Conservation (phyloP, 2,329 filamentous ascomycete genomes). For the Polychaeton citri region DNA sequence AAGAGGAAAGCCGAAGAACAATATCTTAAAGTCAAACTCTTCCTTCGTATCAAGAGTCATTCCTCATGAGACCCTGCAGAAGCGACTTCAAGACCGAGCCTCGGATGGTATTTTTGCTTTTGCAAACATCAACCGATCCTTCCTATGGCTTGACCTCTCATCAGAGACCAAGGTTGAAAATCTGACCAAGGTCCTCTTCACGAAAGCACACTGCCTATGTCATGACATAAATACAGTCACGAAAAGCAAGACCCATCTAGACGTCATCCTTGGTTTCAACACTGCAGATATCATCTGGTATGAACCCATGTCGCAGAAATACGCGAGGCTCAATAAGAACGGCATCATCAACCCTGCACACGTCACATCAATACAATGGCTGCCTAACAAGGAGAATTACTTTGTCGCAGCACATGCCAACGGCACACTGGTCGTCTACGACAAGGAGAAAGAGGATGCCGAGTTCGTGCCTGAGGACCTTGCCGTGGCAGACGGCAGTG, state of each 20-base stretch:
- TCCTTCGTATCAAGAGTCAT: constrained; percentile 97
- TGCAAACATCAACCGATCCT: constrained; percentile 87
- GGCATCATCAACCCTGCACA: constrained; percentile 78
- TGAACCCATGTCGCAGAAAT: constrained; percentile 91
- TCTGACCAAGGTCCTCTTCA: constrained; percentile 90
- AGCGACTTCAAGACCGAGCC: constrained; percentile 66
- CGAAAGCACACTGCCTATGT: constrained; percentile 86
- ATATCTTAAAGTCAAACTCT: constrained; percentile 95
- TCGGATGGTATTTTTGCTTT: constrained; percentile 77
- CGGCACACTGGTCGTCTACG: constrained; percentile 81
- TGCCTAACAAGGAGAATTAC: constrained; percentile 83
- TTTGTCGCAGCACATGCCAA: constrained; percentile 90
- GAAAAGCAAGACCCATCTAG: constrained; percentile 66
- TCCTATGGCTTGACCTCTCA: constrained; percentile 89
- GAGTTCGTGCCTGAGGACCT: constrained; percentile 58
- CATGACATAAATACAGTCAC: constrained; percentile 83
- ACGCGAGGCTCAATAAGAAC: constrained; percentile 93
- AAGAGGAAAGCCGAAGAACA: constrained; percentile 88
- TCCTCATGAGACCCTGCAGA: constrained; percentile 66
- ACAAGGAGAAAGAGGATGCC: constrained; percentile 91
- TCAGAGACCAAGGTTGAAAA: constrained; percentile 72
- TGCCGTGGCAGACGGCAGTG: constrained; percentile 4
- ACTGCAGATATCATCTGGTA: constrained; percentile 98
- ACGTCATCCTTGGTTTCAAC: constrained; percentile 90
- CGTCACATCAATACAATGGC: constrained; percentile 79